Evolutionary conservation across 139 green algal species (phyloP).

Genomic region (Chlamydomonas incerta): DNA sequence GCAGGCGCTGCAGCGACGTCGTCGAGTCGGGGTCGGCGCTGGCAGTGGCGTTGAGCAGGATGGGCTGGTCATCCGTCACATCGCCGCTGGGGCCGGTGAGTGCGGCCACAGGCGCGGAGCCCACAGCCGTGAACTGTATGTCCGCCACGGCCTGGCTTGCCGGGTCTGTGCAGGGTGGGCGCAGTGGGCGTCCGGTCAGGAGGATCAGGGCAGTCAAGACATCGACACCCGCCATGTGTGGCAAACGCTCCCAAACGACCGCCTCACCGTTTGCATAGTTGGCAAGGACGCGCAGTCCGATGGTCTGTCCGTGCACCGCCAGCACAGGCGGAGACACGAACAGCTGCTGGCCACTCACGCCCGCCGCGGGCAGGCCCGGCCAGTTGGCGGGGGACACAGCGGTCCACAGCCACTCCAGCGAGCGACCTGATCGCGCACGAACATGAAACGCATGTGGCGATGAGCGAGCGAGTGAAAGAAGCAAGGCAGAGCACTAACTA

Average conservation of each 20-base stretch:
- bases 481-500: too few relatives aligned
- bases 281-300: not conserved
- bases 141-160: not conserved
- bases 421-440: not conserved
- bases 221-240: too few relatives aligned
- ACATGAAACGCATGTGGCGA: too few relatives aligned
- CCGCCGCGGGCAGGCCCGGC: not conserved
- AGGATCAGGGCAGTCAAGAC: too few relatives aligned
- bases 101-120: not conserved
- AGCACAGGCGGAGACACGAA: not conserved
- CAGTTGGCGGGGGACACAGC: not conserved
- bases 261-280: not conserved
- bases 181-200: too few relatives aligned
- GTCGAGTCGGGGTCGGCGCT: conserved; percentile 18
- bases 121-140: not conserved
- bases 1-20: not conserved
- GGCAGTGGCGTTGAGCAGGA: not conserved
- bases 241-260: too few relatives aligned
- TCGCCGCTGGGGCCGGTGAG: not conserved
- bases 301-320: conserved; percentile 9
- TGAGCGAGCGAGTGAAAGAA: too few relatives aligned
- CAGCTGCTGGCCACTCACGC: not conserved
- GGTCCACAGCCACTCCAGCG: conserved; percentile 13
- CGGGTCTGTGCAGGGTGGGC: not conserved
- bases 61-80: not conserved